These are phyloP conservation scores for Helicocarpus griseus DNA, from an alignment of 2,329 filamentous ascomycete species.

Conservation along the genomic window DNA sequence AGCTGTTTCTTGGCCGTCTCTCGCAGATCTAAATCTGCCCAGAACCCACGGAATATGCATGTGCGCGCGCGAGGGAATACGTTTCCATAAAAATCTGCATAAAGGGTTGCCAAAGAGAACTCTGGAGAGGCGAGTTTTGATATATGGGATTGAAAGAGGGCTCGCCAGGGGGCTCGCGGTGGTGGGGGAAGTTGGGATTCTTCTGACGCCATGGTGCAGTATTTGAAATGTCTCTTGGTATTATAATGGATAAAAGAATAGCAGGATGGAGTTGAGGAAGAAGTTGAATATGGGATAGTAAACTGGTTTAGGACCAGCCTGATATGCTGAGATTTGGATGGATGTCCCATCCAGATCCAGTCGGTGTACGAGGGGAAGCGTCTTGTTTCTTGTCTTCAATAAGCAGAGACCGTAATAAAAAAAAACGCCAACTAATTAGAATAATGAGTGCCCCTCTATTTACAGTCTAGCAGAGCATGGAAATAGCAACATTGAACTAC, in stretches of 20 bases:
- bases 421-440: no score
- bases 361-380: no score
- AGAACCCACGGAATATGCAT: slow-evolving; percentile 80
- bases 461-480: no score
- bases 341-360: background rate
- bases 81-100: slow-evolving; percentile 5
- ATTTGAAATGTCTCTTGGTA: background rate
- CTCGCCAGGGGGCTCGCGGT: background rate
- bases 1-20: slow-evolving; percentile 64
- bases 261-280: background rate
- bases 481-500: no score
- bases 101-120: slow-evolving; percentile 12
- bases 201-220: background rate
- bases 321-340: background rate
- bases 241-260: background rate
- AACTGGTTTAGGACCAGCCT: background rate
- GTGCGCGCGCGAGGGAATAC: slow-evolving; percentile 54
- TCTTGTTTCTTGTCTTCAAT: background rate
- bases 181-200: background rate
- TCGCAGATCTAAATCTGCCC: slow-evolving; percentile 54
- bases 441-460: no score
- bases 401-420: no score
- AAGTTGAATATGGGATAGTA: background rate
- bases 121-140: background rate
- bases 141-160: slow-evolving; percentile 1